Evolutionary conservation across 1,139 yeast genomes (phyloP).

Genomic region (Hemisphaericaspora xylofermentans): DNA sequence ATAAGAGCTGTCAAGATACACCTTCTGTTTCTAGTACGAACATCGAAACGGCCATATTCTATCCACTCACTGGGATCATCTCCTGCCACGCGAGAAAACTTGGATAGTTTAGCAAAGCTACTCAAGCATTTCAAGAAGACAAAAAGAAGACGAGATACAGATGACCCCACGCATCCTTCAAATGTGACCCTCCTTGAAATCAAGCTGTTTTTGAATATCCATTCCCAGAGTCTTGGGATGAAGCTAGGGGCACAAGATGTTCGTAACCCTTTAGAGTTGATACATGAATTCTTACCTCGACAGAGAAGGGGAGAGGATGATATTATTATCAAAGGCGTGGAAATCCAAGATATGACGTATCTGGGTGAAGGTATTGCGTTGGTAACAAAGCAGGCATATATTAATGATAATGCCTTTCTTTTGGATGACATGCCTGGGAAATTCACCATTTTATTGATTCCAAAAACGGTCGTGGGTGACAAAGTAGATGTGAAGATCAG

Average conservation of each 20-base stretch:
- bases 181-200: constrained; percentile 23
- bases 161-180: constrained; percentile 15
- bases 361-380: constrained; percentile 44
- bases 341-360: constrained; percentile 28
- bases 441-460: constrained; percentile 33
- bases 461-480: constrained; percentile 43
- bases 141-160: constrained; percentile 12
- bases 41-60: not conserved
- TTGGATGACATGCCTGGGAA: constrained; percentile 14
- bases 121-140: constrained; percentile 10
- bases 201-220: constrained; percentile 20
- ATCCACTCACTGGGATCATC: not conserved
- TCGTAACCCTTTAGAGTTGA: constrained; percentile 24
- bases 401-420: constrained; percentile 18
- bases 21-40: not conserved
- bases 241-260: constrained; percentile 16
- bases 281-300: constrained; percentile 25
- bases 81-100: not conserved
- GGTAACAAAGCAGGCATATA: constrained; percentile 23
- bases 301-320: constrained; percentile 16
- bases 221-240: constrained; percentile 8
- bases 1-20: not conserved
- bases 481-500: constrained; percentile 28
- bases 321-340: constrained; percentile 20
- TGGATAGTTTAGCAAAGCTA: constrained; percentile 3